Base-by-base conservation (phyloP, 768 basidiomycete species). In the Boletellus ananiceps region DNA sequence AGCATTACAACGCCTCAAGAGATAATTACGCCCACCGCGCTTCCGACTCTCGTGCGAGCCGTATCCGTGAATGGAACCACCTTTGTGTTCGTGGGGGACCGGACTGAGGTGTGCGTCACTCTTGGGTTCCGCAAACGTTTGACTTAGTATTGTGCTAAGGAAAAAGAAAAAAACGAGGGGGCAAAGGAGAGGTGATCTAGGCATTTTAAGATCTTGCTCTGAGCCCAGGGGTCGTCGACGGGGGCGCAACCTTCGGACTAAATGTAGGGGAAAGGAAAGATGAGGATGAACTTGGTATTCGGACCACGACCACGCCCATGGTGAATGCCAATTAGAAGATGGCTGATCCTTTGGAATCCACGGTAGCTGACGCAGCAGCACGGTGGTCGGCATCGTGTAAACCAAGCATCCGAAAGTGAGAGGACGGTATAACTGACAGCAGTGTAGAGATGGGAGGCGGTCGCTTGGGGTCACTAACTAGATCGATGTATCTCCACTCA, bases 1-100 rank as follows among this genome's bases (percentile, higher is more conserved):
- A 21, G 58, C 32, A 25, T 48, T 46, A 52, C 60, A 62, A 35
- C 58, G 60, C 42, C 52, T 60, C 38, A 29, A 39, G 23, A 45
- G 21, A 38, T 54, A 44, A 32, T 51, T 40, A 13, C 55, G 50
- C 50, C 49, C 52, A 33, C 52, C 40, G 23, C 55, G 52, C 49
- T 51, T 60, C 47, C 45, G 58, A 23, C 40, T 51, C 49, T 57
- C 58, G 39, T 51, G 52, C 12, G 23, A 12, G 21, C 25, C 31
- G 8, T 50, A 41, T 31, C 33, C 37, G 19, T 47, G 37, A 15
- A 40, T 32, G 23, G 41, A 33, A 13, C 3, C 16, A 11, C n/a
- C n/a, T 6, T 32, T 47, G 29, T 54, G 45, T 14, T 38, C 52
- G 13, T 37, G 0, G 18, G 14, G 27, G 41, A 36, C 15, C 9